phyloP scores from a whole-genome alignment of 331 rosid species.

The Dryas integrifolia region DNA sequence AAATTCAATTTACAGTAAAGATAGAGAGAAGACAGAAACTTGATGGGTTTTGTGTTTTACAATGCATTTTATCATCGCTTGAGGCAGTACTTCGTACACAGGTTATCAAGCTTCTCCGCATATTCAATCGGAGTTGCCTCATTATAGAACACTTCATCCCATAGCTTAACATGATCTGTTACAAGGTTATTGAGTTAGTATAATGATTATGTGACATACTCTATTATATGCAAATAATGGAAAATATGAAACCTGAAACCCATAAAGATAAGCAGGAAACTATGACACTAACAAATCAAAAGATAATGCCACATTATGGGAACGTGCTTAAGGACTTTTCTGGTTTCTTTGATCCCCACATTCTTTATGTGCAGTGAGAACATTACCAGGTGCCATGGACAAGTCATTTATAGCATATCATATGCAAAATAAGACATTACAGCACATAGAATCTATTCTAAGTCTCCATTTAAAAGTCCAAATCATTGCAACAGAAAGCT shows the following conservation, averaged over 20 bases:
- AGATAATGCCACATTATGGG: too few relatives aligned
- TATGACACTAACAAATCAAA: neutral
- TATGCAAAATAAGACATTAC: too few relatives aligned
- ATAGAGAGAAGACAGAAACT: neutral
- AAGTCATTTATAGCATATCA: too few relatives aligned
- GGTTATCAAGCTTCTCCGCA: slow-evolving; percentile 60
- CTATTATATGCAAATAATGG: neutral
- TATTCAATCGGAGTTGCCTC: slow-evolving; percentile 70
- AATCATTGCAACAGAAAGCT: too few relatives aligned
- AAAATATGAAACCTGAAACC: neutral
- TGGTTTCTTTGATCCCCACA: neutral
- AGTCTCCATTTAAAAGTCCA: too few relatives aligned
- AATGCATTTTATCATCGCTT: slow-evolving; percentile 27
- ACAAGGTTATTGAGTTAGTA: slow-evolving; percentile 24
- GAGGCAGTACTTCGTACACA: slow-evolving; percentile 57
- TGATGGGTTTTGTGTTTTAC: neutral
- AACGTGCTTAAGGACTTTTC: too few relatives aligned
- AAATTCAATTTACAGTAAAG: slow-evolving; percentile 22
- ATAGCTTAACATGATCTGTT: slow-evolving; percentile 65
- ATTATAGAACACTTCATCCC: slow-evolving; percentile 72
- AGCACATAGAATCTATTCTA: too few relatives aligned
- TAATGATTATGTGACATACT: neutral
- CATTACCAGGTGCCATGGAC: too few relatives aligned
- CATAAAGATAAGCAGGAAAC: neutral
- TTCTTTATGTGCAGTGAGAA: too few relatives aligned